Base-by-base conservation (phyloP, 345 rosid species). In the Physaria fendleri region DNA sequence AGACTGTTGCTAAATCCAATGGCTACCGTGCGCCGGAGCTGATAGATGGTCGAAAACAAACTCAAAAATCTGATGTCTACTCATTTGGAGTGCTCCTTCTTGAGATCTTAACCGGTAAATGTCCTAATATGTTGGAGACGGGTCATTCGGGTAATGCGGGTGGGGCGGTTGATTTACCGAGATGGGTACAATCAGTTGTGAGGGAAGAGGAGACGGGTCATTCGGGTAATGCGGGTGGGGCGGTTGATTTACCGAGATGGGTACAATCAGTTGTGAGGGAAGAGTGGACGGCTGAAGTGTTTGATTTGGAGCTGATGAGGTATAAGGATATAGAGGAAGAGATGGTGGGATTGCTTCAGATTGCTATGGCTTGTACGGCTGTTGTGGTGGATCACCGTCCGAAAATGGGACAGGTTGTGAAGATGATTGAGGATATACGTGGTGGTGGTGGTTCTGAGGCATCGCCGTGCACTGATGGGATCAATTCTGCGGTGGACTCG, bases 121-220 rank as follows among this genome's bases (percentile, higher is more conserved):
- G 87, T 50, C 95, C 96, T 0, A 83, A 85, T 0, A 5, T 64
- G 1, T 73, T 70, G 56, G 96, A 91, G 0, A 59, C 76, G 0
- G 76, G 68, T 17, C 91, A 77, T 6, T 32, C 61, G 0, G 13
- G 76, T 4, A 76, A 76, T 8, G 60, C 76, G 1, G 15, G 76
- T 5, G 77, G 77, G 8, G 60, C 76, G 2, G 73, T 84, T 59
- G 95, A 87, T 43, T 63, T 87, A 74, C 95, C 90, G 0, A 68
- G 78, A 69, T 87, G 90, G 95, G 95, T 87, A 2, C 84, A 82
- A 54, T 82, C 86, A 0, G 95, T 87, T 51, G 95, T 87, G 66
- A 82, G 88, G 30, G 95, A 87, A 62, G 90, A 84, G 54, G 83
- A 90, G 95, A 87, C 95, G 16, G 95, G n/a, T n/a, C n/a, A n/a